Conservation (phyloP, 805 yeast genomes). For the Candida germanica region DNA sequence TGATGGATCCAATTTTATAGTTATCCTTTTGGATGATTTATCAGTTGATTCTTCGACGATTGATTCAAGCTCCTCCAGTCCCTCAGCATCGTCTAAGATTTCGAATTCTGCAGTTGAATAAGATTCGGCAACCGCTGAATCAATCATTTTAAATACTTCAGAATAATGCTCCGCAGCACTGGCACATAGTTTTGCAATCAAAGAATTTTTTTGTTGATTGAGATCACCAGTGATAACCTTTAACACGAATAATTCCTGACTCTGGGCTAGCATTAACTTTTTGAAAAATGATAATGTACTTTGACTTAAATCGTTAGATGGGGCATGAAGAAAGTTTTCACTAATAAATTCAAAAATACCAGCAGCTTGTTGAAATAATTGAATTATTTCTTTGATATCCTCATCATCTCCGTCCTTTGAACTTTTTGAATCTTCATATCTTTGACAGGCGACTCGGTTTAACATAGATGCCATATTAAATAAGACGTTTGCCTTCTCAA, state of each 20-base stretch:
- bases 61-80: constrained; percentile 21
- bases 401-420: constrained; percentile 23
- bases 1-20: constrained; percentile 30
- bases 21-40: constrained; percentile 16
- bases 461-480: constrained; percentile 73
- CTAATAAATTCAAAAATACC: constrained; percentile 71
- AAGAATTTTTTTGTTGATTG: constrained; percentile 55
- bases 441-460: constrained; percentile 45
- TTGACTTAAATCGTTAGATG: constrained; percentile 71
- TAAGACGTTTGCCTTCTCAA: constrained; percentile 82
- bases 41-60: constrained; percentile 16
- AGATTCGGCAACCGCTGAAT: constrained; percentile 8
- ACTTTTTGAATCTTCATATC: constrained; percentile 16
- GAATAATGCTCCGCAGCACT: constrained; percentile 57
- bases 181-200: constrained; percentile 73
- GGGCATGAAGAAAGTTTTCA: constrained; percentile 86
- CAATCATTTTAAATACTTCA: constrained; percentile 32
- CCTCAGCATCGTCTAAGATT: constrained; percentile 26
- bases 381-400: constrained; percentile 56
- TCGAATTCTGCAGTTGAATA: constrained; percentile 16
- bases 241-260: constrained; percentile 78
- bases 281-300: constrained; percentile 63
- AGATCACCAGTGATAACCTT: constrained; percentile 53
- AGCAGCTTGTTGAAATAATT: constrained; percentile 67
- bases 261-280: constrained; percentile 75